Evolutionary conservation across 495 filamentous ascomycete species (phyloP), one percentile per base, ranked within the genome.

Genomic region (Talaromyces stipitatus): DNA sequence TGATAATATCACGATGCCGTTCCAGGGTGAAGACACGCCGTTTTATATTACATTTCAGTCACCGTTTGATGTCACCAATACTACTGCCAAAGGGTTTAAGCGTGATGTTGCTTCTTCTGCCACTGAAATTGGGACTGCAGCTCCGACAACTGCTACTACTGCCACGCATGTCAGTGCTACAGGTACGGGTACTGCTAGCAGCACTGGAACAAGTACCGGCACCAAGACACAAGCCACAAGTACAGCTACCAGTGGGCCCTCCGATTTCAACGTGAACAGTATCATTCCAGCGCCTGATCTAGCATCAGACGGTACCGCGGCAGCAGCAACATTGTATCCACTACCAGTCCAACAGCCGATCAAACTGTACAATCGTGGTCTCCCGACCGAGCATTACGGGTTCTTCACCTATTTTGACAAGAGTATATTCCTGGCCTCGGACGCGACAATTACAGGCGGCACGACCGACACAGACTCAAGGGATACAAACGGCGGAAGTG

Each of bases 341-440:
- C 77, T 83, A 41, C 81, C 89, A 0, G 64, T 67, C 1, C 83
- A 89, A 29, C 94, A 97, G 61, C 94, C 90, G 0, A 69, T 97
- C 14, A 84, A 87, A 2, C 80, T 97, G 2, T 97, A 88, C 73
- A 87, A 97, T 69, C 86, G 90, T 22, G 91, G 85, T 18, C 70
- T 85, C 30, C 72, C 79, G 2, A 84, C 82, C 0, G 94, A 98
- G 66, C 90, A 96, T 71, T 97, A 95, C 69, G 90, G 89, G 9
- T 96, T 97, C 71, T 96, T 95, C 69, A 87, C 81, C 0, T 95
- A 95, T 76, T 97, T 86, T 69, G 84, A 92, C 69, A 89, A 90
- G 61, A 88, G 88, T 4, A 90, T 95, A 54, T 95, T 91, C 75
- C 75, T 91, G 51, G 79, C 82, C 54, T 82, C 79, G 10, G 64